phyloP scores from a whole-genome alignment of 495 filamentous ascomycete genomes.

The Cercophora scortea region DNA sequence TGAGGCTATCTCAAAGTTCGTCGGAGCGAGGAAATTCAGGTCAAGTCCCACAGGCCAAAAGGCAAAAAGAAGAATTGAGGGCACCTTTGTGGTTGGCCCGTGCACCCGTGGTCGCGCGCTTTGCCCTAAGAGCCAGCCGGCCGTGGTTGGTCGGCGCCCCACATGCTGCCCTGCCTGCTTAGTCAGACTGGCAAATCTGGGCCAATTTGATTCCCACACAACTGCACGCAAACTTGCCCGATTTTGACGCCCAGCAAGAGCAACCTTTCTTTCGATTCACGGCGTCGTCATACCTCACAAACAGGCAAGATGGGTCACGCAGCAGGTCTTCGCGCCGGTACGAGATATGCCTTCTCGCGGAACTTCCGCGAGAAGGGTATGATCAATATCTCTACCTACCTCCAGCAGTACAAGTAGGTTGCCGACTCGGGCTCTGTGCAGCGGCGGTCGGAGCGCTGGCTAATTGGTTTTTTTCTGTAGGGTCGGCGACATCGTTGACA shows the following conservation, averaged over 20 bases:
- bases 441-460: too few species aligned
- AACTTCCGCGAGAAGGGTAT: constrained; percentile 88
- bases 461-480: constrained; percentile 39
- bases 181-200: constrained; percentile 20
- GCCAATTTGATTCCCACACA: constrained; percentile 18
- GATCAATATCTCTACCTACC: constrained; percentile 85
- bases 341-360: constrained; percentile 91
- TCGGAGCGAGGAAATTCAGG: constrained; percentile 13
- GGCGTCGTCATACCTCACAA: constrained; percentile 27
- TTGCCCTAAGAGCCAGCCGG: constrained; percentile 19
- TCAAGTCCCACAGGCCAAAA: neutral
- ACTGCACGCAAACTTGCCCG: constrained; percentile 21
- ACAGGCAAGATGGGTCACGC: constrained; percentile 82
- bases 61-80: constrained; percentile 17
- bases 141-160: neutral
- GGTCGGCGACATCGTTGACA: constrained; percentile 95
- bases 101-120: constrained; percentile 13
- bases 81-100: constrained; percentile 32
- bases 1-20: constrained; percentile 26
- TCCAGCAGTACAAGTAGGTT: constrained; percentile 78
- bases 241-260: constrained; percentile 24
- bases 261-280: constrained; percentile 28
- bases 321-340: constrained; percentile 88
- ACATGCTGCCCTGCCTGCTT: constrained; percentile 12
- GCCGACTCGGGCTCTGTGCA: neutral